These are phyloP conservation scores for Pyrenopolyporus hunteri DNA, from an alignment of 495 filamentous ascomycete genomes.

Conservation along the genomic window DNA sequence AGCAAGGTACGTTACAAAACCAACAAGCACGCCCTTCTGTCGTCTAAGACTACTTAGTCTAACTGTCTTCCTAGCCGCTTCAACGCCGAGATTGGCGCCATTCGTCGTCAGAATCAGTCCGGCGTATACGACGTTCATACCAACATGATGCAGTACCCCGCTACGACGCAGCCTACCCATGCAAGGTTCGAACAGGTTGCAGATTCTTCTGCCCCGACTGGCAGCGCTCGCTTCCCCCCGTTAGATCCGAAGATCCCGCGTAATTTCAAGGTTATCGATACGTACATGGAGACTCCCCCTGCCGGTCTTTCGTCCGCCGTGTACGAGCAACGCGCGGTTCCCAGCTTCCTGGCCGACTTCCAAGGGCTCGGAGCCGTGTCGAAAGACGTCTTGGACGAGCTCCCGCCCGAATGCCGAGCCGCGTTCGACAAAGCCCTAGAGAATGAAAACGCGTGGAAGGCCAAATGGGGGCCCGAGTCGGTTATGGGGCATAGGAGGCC, in stretches of 20 bases:
- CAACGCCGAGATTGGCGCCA: slow-evolving; percentile 70
- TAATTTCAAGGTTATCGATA: slow-evolving; percentile 79
- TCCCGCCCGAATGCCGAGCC: slow-evolving; percentile 73
- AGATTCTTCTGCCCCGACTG: slow-evolving; percentile 41
- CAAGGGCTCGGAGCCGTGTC: slow-evolving; percentile 69
- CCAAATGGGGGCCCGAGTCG: slow-evolving; percentile 69
- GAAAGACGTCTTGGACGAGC: slow-evolving; percentile 69
- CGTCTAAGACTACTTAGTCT: slow-evolving; percentile 1
- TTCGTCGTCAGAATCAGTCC: slow-evolving; percentile 68
- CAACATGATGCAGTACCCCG: slow-evolving; percentile 85
- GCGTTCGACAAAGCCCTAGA: slow-evolving; percentile 69
- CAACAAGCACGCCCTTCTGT: background rate
- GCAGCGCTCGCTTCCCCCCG: slow-evolving; percentile 62
- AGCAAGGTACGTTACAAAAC: slow-evolving; percentile 68
- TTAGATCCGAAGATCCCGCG: slow-evolving; percentile 69
- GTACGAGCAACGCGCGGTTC: slow-evolving; percentile 55
- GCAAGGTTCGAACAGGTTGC: slow-evolving; percentile 74
- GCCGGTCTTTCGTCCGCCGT: slow-evolving; percentile 47
- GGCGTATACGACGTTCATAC: slow-evolving; percentile 94
- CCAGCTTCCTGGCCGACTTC: slow-evolving; percentile 58
- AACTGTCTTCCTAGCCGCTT: slow-evolving; percentile 65
- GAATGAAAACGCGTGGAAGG: slow-evolving; percentile 73
- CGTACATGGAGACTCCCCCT: slow-evolving; percentile 65
- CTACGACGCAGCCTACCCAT: slow-evolving; percentile 88
- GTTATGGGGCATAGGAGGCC: slow-evolving; percentile 50